Percentiles rank a stretch among this genome's conserved stretches.
Evolutionary conservation across 2,329 filamentous ascomycete genomes (phyloP).

Genomic region (Dissoconium aciculare): DNA sequence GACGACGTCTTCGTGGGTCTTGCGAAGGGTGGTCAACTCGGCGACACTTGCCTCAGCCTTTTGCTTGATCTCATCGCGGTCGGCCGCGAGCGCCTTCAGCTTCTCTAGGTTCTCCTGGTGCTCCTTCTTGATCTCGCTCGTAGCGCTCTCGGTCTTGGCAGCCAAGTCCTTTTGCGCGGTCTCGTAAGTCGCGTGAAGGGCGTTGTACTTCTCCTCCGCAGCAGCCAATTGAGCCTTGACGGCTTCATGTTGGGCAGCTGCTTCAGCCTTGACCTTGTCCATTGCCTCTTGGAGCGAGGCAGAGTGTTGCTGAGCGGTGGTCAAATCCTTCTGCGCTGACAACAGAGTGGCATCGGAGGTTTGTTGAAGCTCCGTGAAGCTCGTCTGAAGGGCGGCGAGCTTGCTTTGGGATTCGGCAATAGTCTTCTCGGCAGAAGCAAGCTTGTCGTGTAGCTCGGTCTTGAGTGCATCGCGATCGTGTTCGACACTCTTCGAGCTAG

Average conservation of each 20-base stretch:
- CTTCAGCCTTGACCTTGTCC: background rate
- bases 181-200: background rate
- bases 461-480: slow-evolving; percentile 1
- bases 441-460: background rate
- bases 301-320: background rate
- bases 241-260: background rate
- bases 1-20: background rate
- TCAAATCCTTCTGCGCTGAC: background rate
- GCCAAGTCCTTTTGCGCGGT: background rate
- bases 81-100: background rate
- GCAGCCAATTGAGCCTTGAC: background rate
- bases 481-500: background rate
- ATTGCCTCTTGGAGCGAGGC: background rate
- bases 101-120: background rate
- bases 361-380: background rate
- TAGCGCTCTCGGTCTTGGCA: background rate
- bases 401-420: background rate
- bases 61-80: background rate
- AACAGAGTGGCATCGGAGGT: background rate
- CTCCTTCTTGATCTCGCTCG: background rate
- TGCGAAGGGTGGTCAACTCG: background rate
- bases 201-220: background rate
- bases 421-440: background rate
- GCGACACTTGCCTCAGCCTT: background rate
- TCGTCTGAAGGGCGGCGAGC: background rate